Conservation (phyloP, 1,139 yeast genomes). For the Geotrichum bryndzae region DNA sequence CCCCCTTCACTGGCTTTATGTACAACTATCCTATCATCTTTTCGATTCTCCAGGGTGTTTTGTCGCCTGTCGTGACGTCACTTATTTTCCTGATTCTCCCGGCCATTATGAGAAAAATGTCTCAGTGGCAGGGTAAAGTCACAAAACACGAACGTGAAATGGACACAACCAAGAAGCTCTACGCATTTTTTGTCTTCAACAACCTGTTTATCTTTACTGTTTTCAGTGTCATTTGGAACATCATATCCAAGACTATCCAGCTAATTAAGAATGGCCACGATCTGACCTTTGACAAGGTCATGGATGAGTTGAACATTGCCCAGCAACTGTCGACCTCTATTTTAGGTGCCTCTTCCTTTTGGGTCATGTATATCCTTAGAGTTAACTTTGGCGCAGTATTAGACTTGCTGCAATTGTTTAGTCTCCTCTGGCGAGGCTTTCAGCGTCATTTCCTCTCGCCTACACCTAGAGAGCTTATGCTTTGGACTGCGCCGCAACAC, state of each 20-base stretch:
- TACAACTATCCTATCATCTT: slow-evolving; percentile 29
- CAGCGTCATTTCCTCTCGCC: slow-evolving; percentile 31
- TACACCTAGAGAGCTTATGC: slow-evolving; percentile 37
- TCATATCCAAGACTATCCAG: slow-evolving; percentile 33
- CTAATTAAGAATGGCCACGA: slow-evolving; percentile 23
- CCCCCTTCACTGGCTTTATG: slow-evolving; percentile 32
- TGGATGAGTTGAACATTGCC: slow-evolving; percentile 28
- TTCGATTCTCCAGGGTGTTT: slow-evolving; percentile 38
- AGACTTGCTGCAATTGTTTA: slow-evolving; percentile 34
- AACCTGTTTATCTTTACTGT: slow-evolving; percentile 37
- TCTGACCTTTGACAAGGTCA: slow-evolving; percentile 25
- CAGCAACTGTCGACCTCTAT: slow-evolving; percentile 36
- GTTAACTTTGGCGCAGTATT: slow-evolving; percentile 33
- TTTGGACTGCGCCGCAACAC: slow-evolving; percentile 36
- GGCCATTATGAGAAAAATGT: slow-evolving; percentile 34
- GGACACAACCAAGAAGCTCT: slow-evolving; percentile 37
- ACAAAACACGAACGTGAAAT: slow-evolving; percentile 38
- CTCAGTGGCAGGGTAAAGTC: slow-evolving; percentile 37
- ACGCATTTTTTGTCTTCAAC: slow-evolving; percentile 37
- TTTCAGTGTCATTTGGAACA: slow-evolving; percentile 39
- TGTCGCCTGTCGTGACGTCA: slow-evolving; percentile 37
- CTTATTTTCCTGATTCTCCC: slow-evolving; percentile 36
- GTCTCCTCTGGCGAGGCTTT: slow-evolving; percentile 29
- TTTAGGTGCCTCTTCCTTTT: slow-evolving; percentile 38
- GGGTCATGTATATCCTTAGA: slow-evolving; percentile 40